Evolutionary conservation across 345 rosid species (phyloP).

Genomic region (Cardamine occulta): DNA sequence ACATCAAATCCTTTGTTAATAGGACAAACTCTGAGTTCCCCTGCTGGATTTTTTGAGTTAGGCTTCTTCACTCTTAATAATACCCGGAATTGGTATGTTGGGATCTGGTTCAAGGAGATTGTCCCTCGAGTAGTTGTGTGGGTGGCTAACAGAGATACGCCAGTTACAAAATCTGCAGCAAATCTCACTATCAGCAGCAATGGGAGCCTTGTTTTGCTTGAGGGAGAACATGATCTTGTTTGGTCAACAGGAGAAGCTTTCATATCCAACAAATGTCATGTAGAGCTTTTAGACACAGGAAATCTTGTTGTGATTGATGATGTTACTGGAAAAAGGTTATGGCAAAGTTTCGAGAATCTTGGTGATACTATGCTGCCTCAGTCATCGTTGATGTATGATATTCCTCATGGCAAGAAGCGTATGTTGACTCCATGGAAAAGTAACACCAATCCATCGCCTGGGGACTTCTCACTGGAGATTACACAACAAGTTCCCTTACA

Average conservation of each 20-base stretch:
- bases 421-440: constrained; percentile 41
- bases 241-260: constrained; percentile 35
- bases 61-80: constrained; percentile 47
- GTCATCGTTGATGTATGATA: constrained; percentile 37
- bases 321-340: constrained; percentile 20
- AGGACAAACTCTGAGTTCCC: constrained; percentile 41
- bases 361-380: constrained; percentile 39
- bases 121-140: constrained; percentile 42
- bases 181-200: constrained; percentile 30
- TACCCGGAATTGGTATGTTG: constrained; percentile 44
- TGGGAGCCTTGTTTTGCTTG: constrained; percentile 34
- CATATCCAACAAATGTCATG: constrained; percentile 24
- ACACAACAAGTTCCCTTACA: constrained; percentile 37
- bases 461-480: constrained; percentile 36
- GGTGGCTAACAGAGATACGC: constrained; percentile 40
- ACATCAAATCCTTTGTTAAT: constrained; percentile 36
- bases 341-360: constrained; percentile 44
- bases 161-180: constrained; percentile 27
- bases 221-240: constrained; percentile 20
- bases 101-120: constrained; percentile 51
- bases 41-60: constrained; percentile 38
- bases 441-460: constrained; percentile 32
- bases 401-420: constrained; percentile 19
- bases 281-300: constrained; percentile 36
- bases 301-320: constrained; percentile 37